Evolutionary conservation across 1,139 yeast species (phyloP).

Genomic region (Taphrina flavorubra): DNA sequence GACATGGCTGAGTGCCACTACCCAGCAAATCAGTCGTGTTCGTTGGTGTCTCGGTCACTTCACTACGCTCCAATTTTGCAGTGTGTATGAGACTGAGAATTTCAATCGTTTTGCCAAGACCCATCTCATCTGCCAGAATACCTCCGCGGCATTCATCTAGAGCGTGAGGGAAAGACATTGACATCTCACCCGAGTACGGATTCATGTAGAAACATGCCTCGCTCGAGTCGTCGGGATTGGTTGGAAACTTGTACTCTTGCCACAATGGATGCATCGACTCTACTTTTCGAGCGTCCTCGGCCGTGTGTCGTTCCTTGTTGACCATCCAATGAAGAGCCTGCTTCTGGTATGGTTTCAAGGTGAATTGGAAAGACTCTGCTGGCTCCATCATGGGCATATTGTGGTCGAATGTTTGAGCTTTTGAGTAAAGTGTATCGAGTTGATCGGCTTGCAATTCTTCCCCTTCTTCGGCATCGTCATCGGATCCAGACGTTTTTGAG

Average conservation of each 20-base stretch:
- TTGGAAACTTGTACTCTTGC: constrained; percentile 81
- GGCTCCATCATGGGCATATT: constrained; percentile 70
- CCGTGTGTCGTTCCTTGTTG: constrained; percentile 61
- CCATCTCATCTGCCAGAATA: constrained; percentile 97
- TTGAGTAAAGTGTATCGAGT: constrained; percentile 72
- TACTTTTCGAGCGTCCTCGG: constrained; percentile 50
- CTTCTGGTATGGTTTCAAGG: constrained; percentile 72
- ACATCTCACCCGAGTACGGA: constrained; percentile 79
- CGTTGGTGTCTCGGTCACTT: neutral
- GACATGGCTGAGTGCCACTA: constrained; percentile 53
- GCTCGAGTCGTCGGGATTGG: constrained; percentile 43
- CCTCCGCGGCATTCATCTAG: constrained; percentile 71
- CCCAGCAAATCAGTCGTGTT: constrained; percentile 22
- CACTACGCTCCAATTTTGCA: constrained; percentile 42
- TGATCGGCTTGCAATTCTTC: constrained; percentile 60
- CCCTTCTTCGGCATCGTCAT: constrained; percentile 50
- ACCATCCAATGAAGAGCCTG: constrained; percentile 55
- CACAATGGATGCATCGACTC: constrained; percentile 83
- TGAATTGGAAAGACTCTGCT: constrained; percentile 59
- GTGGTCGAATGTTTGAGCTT: constrained; percentile 58
- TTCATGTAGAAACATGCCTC: constrained; percentile 69
- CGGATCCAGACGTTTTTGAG: neutral
- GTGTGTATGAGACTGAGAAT: constrained; percentile 70
- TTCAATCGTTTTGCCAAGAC: constrained; percentile 89
- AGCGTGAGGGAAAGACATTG: constrained; percentile 64